Percentiles rank a stretch among this genome's conserved stretches.
These are phyloP conservation scores for Neolentinus lepideus DNA, from an alignment of 1,284 basidiomycete genomes.

Conservation along the genomic window DNA sequence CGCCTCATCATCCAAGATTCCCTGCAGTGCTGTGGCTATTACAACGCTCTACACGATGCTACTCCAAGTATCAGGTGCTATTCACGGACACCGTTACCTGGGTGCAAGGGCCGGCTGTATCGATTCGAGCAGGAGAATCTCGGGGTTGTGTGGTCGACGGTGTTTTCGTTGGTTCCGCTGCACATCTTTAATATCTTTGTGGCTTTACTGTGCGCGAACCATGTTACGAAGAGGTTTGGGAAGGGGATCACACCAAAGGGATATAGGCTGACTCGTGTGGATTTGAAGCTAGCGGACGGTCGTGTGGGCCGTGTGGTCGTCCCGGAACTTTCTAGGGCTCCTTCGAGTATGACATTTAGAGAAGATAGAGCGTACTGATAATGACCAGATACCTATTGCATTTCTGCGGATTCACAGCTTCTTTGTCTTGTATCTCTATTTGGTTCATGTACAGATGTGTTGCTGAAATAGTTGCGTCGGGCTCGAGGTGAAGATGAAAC, in stretches of 20 bases:
- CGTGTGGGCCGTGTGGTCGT: neutral
- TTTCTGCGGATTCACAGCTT: neutral
- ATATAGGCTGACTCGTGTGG: constrained; percentile 50
- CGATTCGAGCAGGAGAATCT: constrained; percentile 54
- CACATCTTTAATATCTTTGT: constrained; percentile 60
- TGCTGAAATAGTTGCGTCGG: no score
- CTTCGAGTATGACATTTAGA: constrained; percentile 10
- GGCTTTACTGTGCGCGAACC: constrained; percentile 65
- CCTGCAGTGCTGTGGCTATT: constrained; percentile 70
- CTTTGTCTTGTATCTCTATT: neutral
- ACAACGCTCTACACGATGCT: constrained; percentile 57
- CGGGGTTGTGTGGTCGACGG: constrained; percentile 44
- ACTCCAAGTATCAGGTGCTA: constrained; percentile 58
- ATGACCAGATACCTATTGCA: neutral
- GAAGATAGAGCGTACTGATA: constrained; percentile 10
- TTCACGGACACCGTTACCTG: constrained; percentile 56
- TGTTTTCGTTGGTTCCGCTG: constrained; percentile 58
- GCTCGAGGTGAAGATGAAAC: no score
- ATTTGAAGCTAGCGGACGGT: constrained; percentile 21
- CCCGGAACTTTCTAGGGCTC: neutral
- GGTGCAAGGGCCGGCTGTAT: constrained; percentile 62
- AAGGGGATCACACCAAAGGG: constrained; percentile 64
- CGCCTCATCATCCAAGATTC: constrained; percentile 61
- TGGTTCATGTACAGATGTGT: no score
- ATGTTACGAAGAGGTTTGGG: constrained; percentile 63